Evolutionary conservation across 495 filamentous ascomycete species (phyloP).

Genomic region (Aspergillus campestris): DNA sequence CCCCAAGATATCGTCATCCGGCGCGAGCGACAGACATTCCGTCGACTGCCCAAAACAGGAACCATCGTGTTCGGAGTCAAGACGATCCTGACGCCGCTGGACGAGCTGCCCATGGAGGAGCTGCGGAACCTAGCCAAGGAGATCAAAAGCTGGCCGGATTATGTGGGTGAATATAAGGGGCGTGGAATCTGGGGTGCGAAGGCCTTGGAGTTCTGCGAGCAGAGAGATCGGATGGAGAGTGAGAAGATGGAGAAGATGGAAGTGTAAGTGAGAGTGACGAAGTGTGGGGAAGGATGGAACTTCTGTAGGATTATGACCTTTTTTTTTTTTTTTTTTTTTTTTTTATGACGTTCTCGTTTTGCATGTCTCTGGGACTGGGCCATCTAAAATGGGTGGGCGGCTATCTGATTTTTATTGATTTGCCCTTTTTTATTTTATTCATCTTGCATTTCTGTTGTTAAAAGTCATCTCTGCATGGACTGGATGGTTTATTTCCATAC

Average conservation of each 20-base stretch:
- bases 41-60: constrained; percentile 36
- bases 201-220: constrained; percentile 37
- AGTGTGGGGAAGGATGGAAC: neutral
- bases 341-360: constrained; percentile 4
- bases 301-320: constrained; percentile 16
- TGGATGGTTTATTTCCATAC: neutral
- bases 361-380: constrained; percentile 5
- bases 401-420: constrained; percentile 20
- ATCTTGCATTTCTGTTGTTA: constrained; percentile 1
- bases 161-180: constrained; percentile 46
- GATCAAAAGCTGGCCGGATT: constrained; percentile 44
- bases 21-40: constrained; percentile 49
- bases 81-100: constrained; percentile 39
- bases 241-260: constrained; percentile 13
- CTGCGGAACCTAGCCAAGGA: constrained; percentile 38
- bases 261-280: constrained; percentile 8
- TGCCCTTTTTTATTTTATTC: constrained; percentile 4
- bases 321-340: constrained; percentile 9
- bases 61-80: constrained; percentile 48
- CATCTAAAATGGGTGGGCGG: constrained; percentile 26
- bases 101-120: constrained; percentile 38
- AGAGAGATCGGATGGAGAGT: constrained; percentile 6
- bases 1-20: constrained; percentile 40
- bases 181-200: constrained; percentile 39
- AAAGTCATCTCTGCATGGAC: neutral